Evolutionary conservation across 2,329 filamentous ascomycete genomes (phyloP), one percentile per base, ranked within the genome.

Genomic region (Aspergillus flavus): DNA sequence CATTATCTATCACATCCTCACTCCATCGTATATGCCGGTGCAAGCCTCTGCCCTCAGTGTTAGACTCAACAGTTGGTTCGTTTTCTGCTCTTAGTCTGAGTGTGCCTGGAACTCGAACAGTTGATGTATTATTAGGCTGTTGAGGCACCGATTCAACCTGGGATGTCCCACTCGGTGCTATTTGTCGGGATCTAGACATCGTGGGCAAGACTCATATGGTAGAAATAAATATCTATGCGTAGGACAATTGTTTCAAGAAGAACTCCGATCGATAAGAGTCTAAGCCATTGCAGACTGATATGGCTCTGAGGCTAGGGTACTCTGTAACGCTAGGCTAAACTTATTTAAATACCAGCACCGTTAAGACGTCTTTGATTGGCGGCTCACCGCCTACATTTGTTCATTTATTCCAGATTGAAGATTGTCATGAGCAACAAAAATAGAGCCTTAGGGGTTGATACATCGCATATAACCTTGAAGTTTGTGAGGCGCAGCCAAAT

Each of bases 1-100:
- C 95, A 74, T 99, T 99, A 79, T 99, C 94, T 3, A 99, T 84
- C 7, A 97, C 94, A 73, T 92, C 91, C 73, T 95, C 92, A 7
- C 93, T 93, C 95, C 95, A 99, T 77, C 91, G 89, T 61, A 99
- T 95, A 56, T 87, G 88, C 58, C 89, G 84, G 21, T 82, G 77
- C 30, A 80, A 78, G 0, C 80, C 65, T 36, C 60, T 66, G 59
- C 68, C 66, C 43, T 59, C 62, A 21, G 59, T 59, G 21, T 58
- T 61, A 32, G 34, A 45, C 16, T 61, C 41, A 26, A 60, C 46
- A 28, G 57, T 57, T 12, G 56, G 28, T n/a, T 52, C 57, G 34
- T 71, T 68, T 34, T 74, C 75, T 11, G 68, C 74, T 55, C 74
- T 68, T 61, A 76, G 56, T 62, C 73, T 72, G 32, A 77, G 63